Percentiles rank a stretch among this genome's conserved stretches.
Evolutionary conservation across 257 asterid genomes (phyloP).

Genomic region (Nicotiana tomentosiformis): DNA sequence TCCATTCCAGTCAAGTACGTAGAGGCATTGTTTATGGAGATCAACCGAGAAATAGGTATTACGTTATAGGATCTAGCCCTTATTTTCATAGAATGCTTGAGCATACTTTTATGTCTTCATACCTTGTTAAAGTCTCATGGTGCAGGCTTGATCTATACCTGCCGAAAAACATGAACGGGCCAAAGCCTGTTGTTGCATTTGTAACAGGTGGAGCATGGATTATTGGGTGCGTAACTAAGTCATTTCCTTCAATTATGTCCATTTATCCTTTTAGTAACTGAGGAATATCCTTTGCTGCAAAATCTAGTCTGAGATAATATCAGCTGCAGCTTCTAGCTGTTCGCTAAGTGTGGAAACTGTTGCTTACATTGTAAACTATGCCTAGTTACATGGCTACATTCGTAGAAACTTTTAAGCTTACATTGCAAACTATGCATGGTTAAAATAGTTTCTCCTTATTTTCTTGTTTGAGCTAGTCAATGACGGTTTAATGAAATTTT

Average conservation of each 20-base stretch:
- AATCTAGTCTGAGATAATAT: neutral
- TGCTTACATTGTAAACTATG: no score
- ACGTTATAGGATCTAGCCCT: neutral
- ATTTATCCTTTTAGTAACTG: neutral
- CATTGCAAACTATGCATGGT: neutral
- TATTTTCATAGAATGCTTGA: neutral
- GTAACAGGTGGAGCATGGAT: conserved; percentile 99
- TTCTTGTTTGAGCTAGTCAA: neutral
- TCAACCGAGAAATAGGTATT: conserved; percentile 88
- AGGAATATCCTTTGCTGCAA: neutral
- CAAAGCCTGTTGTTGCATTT: conserved; percentile 97
- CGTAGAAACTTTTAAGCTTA: neutral
- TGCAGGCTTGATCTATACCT: conserved; percentile 87
- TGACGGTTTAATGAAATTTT: neutral
- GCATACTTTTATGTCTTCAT: neutral
- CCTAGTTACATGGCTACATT: neutral
- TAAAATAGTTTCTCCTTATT: neutral
- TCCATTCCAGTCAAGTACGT: conserved; percentile 63
- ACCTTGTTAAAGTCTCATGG: conserved; percentile 7
- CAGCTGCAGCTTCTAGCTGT: neutral
- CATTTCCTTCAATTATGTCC: neutral
- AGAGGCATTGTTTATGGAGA: conserved; percentile 87
- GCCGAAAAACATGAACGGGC: conserved; percentile 55
- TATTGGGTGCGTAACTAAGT: conserved; percentile 56
- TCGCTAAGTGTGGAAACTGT: neutral